phyloP scores from a whole-genome alignment of 2,329 filamentous ascomycete species.

The Colletotrichum sp. region DNA sequence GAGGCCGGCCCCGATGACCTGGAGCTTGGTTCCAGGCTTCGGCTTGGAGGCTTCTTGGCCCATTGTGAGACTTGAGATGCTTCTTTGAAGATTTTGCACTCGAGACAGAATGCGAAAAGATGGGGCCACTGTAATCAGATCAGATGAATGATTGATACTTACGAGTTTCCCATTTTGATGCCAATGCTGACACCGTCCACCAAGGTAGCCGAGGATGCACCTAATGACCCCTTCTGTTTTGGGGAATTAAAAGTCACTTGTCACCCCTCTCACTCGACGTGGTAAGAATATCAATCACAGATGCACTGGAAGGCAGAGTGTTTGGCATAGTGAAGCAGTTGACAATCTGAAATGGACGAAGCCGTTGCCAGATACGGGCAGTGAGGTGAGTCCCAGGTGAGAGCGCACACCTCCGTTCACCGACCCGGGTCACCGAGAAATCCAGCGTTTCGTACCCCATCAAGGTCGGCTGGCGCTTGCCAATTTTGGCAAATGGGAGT shows the following conservation, averaged over 20 bases:
- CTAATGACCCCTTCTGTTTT: neutral
- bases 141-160: neutral
- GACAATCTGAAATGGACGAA: neutral
- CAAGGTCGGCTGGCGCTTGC: neutral
- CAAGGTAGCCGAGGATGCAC: neutral
- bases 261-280: neutral
- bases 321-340: neutral
- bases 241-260: neutral
- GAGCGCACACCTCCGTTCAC: neutral
- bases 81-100: neutral
- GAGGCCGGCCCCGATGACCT: constrained; percentile 30
- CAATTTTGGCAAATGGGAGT: neutral
- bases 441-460: neutral
- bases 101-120: neutral
- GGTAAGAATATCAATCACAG: neutral
- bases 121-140: neutral
- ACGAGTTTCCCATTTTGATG: neutral
- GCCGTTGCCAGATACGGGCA: neutral
- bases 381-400: neutral
- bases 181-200: neutral
- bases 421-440: neutral
- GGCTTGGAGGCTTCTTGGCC: constrained; percentile 27
- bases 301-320: neutral
- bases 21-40: constrained; percentile 21
- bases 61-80: constrained; percentile 12